phyloP scores from a whole-genome alignment of 108 stramenopile genomes.

The Pseudonitzschia delicatissima region DNA sequence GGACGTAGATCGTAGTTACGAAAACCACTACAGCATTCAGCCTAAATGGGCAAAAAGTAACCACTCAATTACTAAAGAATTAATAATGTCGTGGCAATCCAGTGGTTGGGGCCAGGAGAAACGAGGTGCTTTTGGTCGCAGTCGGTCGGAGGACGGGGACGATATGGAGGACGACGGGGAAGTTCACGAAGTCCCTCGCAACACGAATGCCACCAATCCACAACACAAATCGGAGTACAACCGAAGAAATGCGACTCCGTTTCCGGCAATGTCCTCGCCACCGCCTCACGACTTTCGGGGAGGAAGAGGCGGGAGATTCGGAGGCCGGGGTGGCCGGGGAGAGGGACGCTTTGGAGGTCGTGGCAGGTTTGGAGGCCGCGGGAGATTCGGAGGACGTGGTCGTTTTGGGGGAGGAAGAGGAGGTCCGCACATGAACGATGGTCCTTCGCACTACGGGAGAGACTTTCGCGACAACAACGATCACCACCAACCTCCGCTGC shows the following conservation, averaged over 20 bases:
- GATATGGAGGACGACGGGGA: slow-evolving; percentile 42
- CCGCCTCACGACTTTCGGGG: slow-evolving; percentile 4
- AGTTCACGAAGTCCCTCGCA: slow-evolving; percentile 17
- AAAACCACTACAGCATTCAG: no score
- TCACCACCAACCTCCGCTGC: not conserved
- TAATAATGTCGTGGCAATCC: slow-evolving; percentile 27
- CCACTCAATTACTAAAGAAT: not conserved
- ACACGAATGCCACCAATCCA: not conserved
- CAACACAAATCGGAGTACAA: not conserved
- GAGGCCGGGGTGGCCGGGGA: slow-evolving; percentile 14
- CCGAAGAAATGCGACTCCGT: not conserved
- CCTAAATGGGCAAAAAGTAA: no score
- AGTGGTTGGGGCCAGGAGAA: slow-evolving; percentile 12
- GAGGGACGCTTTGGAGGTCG: slow-evolving; percentile 9
- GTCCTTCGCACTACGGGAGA: slow-evolving; percentile 2
- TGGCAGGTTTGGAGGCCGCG: slow-evolving; percentile 3
- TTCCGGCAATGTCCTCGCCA: slow-evolving; percentile 8
- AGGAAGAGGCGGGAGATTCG: slow-evolving; percentile 15
- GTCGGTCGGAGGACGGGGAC: slow-evolving; percentile 10
- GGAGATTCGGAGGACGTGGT: not conserved
- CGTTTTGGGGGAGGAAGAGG: slow-evolving; percentile 9
- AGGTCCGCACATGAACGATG: not conserved
- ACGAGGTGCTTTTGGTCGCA: slow-evolving; percentile 23
- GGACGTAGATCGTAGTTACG: no score
- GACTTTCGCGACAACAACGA: not conserved